Base-by-base conservation (phyloP, 495 filamentous ascomycete genomes). In the Schizothecium vesticola region DNA sequence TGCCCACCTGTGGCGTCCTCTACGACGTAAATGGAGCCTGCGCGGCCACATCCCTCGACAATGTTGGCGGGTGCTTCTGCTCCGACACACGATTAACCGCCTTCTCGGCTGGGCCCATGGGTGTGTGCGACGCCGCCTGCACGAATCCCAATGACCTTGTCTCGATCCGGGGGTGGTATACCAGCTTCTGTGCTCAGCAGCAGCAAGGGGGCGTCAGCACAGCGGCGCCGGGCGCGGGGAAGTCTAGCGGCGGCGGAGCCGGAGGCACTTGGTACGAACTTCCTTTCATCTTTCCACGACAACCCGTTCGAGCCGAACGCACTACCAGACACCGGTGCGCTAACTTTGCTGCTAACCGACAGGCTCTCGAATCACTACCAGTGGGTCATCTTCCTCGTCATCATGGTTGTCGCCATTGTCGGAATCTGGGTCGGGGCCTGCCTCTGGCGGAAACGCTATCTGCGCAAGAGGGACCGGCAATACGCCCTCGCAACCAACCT, bases 301-400 rank as follows among this genome's bases (percentile, higher is more conserved):
- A 57, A 28, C 11, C 19, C 3, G 55, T 36, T 6, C 4, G 16
- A 58, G 11, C 3, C 11, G 11, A 33, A 33, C 31, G 23, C 10
- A 65, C 22, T 19, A 22, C 33, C 23, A 57, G 8, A 5, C 11
- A 31, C 10, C 8, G 1, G 9, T 7, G 8, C 21, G 51, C 24
- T 33, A 59, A 29, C 29, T 28, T 58, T 43, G 4, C 29, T 36
- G 25, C 24, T 21, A 21, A 43, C 23, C n/a, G 6, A 55, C 69
- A 87, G 85, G 85, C 66, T 86, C 31, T 77, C 77, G 3, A 78
- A 66, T 3, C 85, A 87, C 72, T 84, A 79, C 71, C 78, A 83
- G 77, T 87, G 83, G 83, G 82, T 87, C n/a, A 80, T 86, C 63
- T 84, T 86, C 75, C 76, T 86, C 31, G 79, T 86, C 61, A 74